Conservation (phyloP, 768 basidiomycete species). For the Pleurotus sapidus region DNA sequence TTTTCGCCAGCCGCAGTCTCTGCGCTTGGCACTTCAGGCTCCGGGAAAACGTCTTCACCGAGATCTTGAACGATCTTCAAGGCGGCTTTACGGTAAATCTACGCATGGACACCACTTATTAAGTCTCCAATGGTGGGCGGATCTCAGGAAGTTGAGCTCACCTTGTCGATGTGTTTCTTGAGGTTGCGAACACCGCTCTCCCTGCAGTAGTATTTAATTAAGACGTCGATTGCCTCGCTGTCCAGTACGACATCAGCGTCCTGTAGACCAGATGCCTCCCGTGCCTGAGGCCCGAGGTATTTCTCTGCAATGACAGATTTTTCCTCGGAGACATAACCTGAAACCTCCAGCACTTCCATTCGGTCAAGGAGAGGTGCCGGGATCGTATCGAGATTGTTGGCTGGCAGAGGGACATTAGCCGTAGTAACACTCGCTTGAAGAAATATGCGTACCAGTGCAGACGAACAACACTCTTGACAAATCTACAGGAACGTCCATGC, state of each 20-base stretch:
- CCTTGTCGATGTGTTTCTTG: slow-evolving; percentile 99
- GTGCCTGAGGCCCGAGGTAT: slow-evolving; percentile 92
- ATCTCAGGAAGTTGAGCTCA: slow-evolving; percentile 22
- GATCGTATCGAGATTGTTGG: slow-evolving; percentile 91
- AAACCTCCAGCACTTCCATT: slow-evolving; percentile 96
- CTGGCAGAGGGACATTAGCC: slow-evolving; percentile 22
- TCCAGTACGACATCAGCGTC: slow-evolving; percentile 81
- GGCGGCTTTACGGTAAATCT: slow-evolving; percentile 98
- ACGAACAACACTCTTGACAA: slow-evolving; percentile 96
- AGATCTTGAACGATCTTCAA: slow-evolving; percentile 88
- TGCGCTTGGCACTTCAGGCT: slow-evolving; percentile 36
- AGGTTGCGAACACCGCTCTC: slow-evolving; percentile 96
- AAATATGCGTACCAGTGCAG: slow-evolving; percentile 55
- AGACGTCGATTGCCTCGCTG: slow-evolving; percentile 70
- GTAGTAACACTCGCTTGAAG: background rate
- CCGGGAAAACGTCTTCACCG: slow-evolving; percentile 83
- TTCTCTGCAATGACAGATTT: slow-evolving; percentile 84
- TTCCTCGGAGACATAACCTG: slow-evolving; percentile 92
- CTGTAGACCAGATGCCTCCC: slow-evolving; percentile 84
- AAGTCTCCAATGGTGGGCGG: background rate
- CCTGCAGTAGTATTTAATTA: slow-evolving; percentile 96
- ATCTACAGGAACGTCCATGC: slow-evolving; percentile 97
- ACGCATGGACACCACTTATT: background rate
- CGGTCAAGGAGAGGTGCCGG: slow-evolving; percentile 91
- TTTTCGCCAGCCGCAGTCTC: slow-evolving; percentile 10